Base-by-base conservation (phyloP, 140 eudicot genomes). In the Anethum foeniculum region DNA sequence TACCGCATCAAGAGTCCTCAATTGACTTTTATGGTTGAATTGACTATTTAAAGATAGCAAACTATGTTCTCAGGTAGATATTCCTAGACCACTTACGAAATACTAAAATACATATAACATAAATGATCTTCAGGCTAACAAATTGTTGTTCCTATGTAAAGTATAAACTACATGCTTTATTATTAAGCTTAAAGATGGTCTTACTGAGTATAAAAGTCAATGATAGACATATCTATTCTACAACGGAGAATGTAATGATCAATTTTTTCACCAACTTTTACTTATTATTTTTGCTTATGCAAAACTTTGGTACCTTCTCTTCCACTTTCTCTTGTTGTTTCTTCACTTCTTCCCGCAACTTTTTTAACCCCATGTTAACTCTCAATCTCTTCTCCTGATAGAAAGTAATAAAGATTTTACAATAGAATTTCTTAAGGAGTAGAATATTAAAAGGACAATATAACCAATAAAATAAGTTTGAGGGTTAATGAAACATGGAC, bases 291-390 rank as follows among this genome's bases (percentile, higher is more conserved):
- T 43, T 73, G 47, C 34, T 25, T 27, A 46, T 44, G 10, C 32
- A 27, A 11, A 46, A 75, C 36, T 46, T 28, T 30, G 21, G 27
- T 81, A 93, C 96, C 98, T 89, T 93, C 86, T 93, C 93, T 83
- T 86, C 98, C 85, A 92, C 93, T 83, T 84, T 92, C 79, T 92
- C 97, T 88, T 94, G 99, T 23, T 94, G 99, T 82, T 94, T 91
- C 88, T 94, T 89, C 30, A 94, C 99, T 89, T 89, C 91, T 77
- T 94, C 99, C 30, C 78, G 99, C 84, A 94, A 83, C 88, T 90
- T 94, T 83, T 86, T 90, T 73, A 94, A 86, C 41, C 96, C 87
- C 92, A 87, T 92, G 64, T 92, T 94, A 71, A 94, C 97, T 86
- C 95, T 89, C 81, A 92, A 78, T 62, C 99, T 85, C 81, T 94